Evolutionary conservation across 768 basidiomycete genomes (phyloP).

Genomic region (Mrakia gelida): DNA sequence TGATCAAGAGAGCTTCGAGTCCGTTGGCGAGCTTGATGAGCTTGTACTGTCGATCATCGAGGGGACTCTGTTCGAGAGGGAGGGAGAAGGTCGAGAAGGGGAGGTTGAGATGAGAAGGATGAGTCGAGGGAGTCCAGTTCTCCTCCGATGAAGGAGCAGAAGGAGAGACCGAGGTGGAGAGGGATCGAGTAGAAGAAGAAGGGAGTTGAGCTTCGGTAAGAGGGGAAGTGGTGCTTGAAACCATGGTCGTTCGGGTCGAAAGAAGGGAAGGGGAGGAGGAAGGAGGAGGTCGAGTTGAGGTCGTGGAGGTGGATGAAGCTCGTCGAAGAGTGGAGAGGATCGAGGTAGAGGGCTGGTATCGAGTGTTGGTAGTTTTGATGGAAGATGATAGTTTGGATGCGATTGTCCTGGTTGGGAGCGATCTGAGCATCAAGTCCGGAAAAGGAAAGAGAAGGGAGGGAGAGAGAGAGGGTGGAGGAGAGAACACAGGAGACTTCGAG

Average conservation of each 20-base stretch:
- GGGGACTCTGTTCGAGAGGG: constrained; percentile 63
- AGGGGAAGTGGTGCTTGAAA: not conserved
- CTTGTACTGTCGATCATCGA: constrained; percentile 74
- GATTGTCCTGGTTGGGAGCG: not conserved
- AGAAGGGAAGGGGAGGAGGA: not conserved
- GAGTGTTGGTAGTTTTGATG: not conserved
- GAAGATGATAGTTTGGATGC: not conserved
- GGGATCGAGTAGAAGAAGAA: not conserved
- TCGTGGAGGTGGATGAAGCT: not conserved
- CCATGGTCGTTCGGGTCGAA: not conserved
- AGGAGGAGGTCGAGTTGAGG: not conserved
- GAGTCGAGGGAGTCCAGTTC: constrained; percentile 1
- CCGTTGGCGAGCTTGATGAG: constrained; percentile 82
- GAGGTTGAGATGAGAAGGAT: not conserved
- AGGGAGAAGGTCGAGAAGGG: constrained; percentile 49
- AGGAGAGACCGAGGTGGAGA: not conserved
- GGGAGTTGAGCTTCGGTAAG: not conserved
- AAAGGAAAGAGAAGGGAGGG: not conserved
- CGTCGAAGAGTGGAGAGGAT: not conserved
- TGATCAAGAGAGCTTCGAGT: constrained; percentile 76
- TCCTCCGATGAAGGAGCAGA: not conserved
- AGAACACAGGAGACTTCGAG: too few relatives aligned
- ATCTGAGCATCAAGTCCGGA: constrained; percentile 5
- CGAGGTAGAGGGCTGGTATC: not conserved
- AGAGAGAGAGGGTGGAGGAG: not conserved